These are phyloP conservation scores for Plantago major DNA, from an alignment of 257 asterid species.

Conservation along the genomic window DNA sequence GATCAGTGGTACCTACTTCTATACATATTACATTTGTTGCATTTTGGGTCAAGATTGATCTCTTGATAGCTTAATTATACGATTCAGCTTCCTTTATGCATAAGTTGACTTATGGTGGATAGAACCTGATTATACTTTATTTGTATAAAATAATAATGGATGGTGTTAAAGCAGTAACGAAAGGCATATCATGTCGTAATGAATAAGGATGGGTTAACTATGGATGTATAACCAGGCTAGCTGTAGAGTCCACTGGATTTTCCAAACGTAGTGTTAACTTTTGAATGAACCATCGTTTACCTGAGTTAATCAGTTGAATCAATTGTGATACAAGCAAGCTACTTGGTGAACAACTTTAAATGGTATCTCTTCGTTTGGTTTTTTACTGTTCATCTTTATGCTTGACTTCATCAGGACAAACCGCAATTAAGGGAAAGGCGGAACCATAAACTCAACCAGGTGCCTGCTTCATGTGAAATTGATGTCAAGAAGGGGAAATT, in stretches of 20 bases:
- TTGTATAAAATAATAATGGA: not conserved
- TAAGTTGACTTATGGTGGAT: not conserved
- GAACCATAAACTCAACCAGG: constrained; percentile 27
- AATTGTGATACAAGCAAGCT: not conserved
- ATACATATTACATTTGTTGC: not conserved
- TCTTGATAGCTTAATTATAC: not conserved
- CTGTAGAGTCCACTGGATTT: no score
- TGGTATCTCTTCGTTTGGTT: not conserved
- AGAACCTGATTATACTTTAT: not conserved
- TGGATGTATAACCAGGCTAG: no score
- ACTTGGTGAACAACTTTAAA: not conserved
- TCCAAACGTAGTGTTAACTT: not conserved
- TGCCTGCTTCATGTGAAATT: constrained; percentile 27
- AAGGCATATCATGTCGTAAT: not conserved
- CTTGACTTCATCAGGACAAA: constrained; percentile 32
- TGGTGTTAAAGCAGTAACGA: not conserved
- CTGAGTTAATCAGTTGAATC: not conserved
- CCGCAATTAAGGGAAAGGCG: constrained; percentile 29
- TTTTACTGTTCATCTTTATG: not conserved
- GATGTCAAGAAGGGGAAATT: constrained; percentile 25
- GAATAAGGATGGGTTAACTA: not conserved
- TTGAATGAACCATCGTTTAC: not conserved
- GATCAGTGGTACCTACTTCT: constrained; percentile 32
- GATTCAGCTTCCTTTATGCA: not conserved
- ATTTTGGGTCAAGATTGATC: not conserved